Percentiles rank a stretch among this genome's conserved stretches.
Conservation (phyloP, 208 protist genomes). For the Endotrypanum monterogeii region DNA sequence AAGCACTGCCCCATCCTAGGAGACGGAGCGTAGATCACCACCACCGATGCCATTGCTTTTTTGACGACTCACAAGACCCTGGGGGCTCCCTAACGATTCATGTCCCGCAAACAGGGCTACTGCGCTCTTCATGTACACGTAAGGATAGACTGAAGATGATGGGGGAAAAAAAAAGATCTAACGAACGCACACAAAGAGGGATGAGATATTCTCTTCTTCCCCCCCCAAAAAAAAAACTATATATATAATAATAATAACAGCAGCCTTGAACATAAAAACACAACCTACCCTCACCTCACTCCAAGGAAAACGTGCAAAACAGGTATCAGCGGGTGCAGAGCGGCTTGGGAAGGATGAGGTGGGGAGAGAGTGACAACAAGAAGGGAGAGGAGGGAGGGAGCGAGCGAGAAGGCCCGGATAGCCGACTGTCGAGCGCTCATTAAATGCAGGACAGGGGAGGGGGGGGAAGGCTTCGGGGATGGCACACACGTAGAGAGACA, state of each 20-base stretch:
- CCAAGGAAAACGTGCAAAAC: neutral
- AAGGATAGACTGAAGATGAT: neutral
- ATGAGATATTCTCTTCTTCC: neutral
- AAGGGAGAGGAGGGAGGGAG: neutral
- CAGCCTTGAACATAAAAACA: neutral
- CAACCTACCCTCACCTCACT: neutral
- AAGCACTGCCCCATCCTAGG: neutral
- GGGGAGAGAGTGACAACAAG: neutral
- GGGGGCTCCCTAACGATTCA: neutral
- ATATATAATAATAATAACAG: neutral
- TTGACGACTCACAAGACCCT: neutral
- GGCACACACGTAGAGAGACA: neutral
- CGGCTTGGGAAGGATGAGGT: neutral
- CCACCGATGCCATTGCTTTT: neutral
- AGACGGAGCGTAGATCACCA: neutral
- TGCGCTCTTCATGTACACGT: neutral
- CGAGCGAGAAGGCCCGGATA: too few species aligned
- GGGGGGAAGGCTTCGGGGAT: neutral
- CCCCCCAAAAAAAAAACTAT: neutral
- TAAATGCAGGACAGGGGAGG: neutral
- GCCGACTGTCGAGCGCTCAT: too few species aligned
- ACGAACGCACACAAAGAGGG: neutral
- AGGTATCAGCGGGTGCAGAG: too few species aligned
- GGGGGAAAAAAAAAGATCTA: conserved; percentile 12
- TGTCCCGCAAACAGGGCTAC: neutral